These are phyloP conservation scores for Leccinum rimulosum DNA, from an alignment of 768 basidiomycete genomes.

Conservation along the genomic window DNA sequence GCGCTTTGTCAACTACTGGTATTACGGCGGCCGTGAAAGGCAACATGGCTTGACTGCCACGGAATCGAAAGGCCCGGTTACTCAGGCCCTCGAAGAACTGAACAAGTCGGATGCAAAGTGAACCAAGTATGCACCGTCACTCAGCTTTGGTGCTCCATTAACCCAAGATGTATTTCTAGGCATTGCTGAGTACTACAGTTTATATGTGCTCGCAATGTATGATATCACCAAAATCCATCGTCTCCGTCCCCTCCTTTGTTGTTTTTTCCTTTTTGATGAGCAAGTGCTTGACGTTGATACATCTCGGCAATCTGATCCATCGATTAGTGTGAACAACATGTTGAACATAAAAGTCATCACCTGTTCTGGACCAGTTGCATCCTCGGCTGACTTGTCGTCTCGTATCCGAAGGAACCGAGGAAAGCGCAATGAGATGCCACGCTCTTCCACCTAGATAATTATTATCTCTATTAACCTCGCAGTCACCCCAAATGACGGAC, in stretches of 20 bases:
- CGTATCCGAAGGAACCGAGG: slow-evolving; percentile 90
- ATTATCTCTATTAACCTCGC: slow-evolving; percentile 1
- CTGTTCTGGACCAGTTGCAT: slow-evolving; percentile 92
- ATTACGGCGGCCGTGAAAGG: slow-evolving; percentile 82
- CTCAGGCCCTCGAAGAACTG: slow-evolving; percentile 46
- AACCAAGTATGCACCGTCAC: not conserved
- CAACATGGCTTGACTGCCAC: slow-evolving; percentile 43
- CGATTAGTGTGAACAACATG: slow-evolving; percentile 1
- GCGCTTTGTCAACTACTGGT: slow-evolving; percentile 89
- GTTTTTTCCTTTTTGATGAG: slow-evolving; percentile 71
- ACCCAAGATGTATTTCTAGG: slow-evolving; percentile 5
- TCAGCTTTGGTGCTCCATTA: not conserved
- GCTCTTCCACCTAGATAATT: slow-evolving; percentile 63
- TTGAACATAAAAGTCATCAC: slow-evolving; percentile 38
- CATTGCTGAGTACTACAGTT: slow-evolving; percentile 16
- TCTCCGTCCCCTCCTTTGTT: slow-evolving; percentile 60
- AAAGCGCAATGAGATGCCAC: slow-evolving; percentile 95
- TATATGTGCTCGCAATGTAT: slow-evolving; percentile 9
- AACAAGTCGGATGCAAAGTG: slow-evolving; percentile 33
- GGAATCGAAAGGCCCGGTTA: slow-evolving; percentile 41
- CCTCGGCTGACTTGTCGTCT: slow-evolving; percentile 91
- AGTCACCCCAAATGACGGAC: not conserved
- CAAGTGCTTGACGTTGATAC: slow-evolving; percentile 85
- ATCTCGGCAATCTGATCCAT: slow-evolving; percentile 79
- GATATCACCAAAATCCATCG: slow-evolving; percentile 73